Evolutionary conservation across 805 yeast species (phyloP).

Genomic region (Metschnikowia similis): DNA sequence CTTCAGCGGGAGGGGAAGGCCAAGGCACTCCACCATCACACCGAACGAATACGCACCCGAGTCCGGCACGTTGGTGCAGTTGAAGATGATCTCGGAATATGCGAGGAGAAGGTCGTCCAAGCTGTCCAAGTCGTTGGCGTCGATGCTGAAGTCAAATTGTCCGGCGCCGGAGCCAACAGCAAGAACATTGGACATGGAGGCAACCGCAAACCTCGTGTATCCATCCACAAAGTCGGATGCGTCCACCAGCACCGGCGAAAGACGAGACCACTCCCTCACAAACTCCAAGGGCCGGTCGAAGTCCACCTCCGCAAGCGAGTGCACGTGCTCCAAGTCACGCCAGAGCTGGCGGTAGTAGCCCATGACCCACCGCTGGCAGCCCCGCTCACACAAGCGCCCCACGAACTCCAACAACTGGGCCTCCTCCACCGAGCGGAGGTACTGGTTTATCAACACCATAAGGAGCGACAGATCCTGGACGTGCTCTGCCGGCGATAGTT

Average conservation of each 20-base stretch:
- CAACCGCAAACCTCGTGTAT: neutral
- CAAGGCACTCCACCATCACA: neutral
- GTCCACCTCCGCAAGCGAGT: neutral
- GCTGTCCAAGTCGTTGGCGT: neutral
- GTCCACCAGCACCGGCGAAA: conserved; percentile 4
- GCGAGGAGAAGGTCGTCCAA: conserved; percentile 1
- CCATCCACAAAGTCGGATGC: neutral
- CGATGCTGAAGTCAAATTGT: neutral
- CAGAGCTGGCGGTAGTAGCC: conserved; percentile 5
- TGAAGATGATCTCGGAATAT: conserved; percentile 13
- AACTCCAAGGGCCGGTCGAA: conserved; percentile 7
- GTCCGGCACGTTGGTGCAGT: conserved; percentile 21
- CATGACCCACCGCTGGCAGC: conserved; percentile 7
- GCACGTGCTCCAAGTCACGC: neutral
- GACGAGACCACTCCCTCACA: conserved; percentile 5
- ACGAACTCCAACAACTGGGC: conserved; percentile 18
- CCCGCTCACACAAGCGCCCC: neutral
- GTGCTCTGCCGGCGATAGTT: neutral
- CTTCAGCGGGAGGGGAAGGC: neutral
- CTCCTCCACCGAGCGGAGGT: conserved; percentile 24
- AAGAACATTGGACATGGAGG: neutral
- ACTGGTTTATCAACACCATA: conserved; percentile 28
- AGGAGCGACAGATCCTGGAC: conserved; percentile 11
- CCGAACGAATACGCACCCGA: conserved; percentile 1
- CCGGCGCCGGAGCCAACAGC: neutral